phyloP scores from a whole-genome alignment of 805 yeast species.

The Millerozyma acaciae region DNA sequence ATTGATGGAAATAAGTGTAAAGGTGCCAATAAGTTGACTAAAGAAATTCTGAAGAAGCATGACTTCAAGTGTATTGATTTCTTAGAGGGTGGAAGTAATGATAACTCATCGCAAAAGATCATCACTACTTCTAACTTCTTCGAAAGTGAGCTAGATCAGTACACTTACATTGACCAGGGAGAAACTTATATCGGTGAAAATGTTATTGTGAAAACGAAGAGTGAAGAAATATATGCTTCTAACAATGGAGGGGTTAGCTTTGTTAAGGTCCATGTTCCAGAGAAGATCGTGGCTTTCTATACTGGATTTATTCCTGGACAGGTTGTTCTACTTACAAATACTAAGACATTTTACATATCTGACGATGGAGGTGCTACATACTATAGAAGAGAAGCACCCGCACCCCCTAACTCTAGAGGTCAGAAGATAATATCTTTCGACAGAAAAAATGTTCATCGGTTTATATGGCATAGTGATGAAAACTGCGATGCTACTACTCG shows the following conservation, averaged over 20 bases:
- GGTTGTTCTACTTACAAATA: conserved; percentile 49
- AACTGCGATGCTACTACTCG: conserved; percentile 48
- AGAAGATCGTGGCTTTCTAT: conserved; percentile 26
- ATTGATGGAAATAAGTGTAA: conserved; percentile 46
- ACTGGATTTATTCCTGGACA: conserved; percentile 60
- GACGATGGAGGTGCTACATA: conserved; percentile 65
- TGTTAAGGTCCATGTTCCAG: conserved; percentile 27
- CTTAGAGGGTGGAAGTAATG: conserved; percentile 8
- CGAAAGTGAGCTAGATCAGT: conserved; percentile 51
- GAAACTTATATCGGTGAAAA: conserved; percentile 30
- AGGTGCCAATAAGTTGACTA: conserved; percentile 17
- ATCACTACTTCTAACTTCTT: conserved; percentile 39
- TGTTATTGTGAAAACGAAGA: conserved; percentile 54
- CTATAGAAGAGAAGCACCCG: conserved; percentile 45
- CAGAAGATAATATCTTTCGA: conserved; percentile 56
- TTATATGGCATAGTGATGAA: conserved; percentile 67
- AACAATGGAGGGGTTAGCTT: conserved; percentile 45
- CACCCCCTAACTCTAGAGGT: conserved; percentile 37
- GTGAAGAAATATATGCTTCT: conserved; percentile 56
- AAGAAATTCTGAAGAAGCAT: conserved; percentile 22
- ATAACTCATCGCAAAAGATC: conserved; percentile 23
- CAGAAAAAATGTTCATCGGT: conserved; percentile 48
- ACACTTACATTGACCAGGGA: conserved; percentile 58
- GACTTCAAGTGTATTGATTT: conserved; percentile 35
- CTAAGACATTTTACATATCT: conserved; percentile 53